Evolutionary conservation across 306 rosid genomes (phyloP), one percentile per base, ranked within the genome.

Genomic region (Quercus agrifolia): DNA sequence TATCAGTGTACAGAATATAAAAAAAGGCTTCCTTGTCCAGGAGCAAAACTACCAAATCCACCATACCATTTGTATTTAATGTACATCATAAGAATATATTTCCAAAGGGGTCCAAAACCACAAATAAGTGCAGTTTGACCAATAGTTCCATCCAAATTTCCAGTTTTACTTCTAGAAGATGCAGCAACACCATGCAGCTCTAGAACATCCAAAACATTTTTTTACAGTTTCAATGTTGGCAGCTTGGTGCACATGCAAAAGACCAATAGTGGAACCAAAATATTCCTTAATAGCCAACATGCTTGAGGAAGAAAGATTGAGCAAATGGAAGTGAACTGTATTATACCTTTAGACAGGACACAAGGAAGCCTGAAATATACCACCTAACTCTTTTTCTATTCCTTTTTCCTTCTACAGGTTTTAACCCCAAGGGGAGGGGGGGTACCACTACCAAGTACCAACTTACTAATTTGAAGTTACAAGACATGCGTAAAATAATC

Each of bases 1-100:
- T n/a, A 74, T 6, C 27, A 17, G 12, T 2, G 31, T 70, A 23
- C 23, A 56, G 56, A 71, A 74, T 49, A 49, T 56, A 31, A 69
- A 63, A 69, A 33, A 77, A 74, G 46, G 58, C 33, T 74, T 68
- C 69, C 52, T 71, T 74, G 17, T 64, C 56, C 75, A 78, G 23
- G 73, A 67, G 73, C 67, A 61, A 41, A 70, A 78, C 33, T 66
- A 55, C 56, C 74, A 57, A 70, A 64, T 46, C 69, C 27, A 69
- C 56, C 64, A 67, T 33, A 18, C 35, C 21, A 67, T 33, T 67
- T 33, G 20, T 19, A 33, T 31, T 68, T 68, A 38, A 38, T 6
- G 4, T 31, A 6, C 52, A 67, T 67, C 27, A 4, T 19, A 31
- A 18, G 21, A 49, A 49, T 49, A 19, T 31, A 3, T 19, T 18